Percentiles rank a stretch among this genome's conserved stretches.
Conservation (phyloP, 495 filamentous ascomycete genomes). For the Penicillium taxi region DNA sequence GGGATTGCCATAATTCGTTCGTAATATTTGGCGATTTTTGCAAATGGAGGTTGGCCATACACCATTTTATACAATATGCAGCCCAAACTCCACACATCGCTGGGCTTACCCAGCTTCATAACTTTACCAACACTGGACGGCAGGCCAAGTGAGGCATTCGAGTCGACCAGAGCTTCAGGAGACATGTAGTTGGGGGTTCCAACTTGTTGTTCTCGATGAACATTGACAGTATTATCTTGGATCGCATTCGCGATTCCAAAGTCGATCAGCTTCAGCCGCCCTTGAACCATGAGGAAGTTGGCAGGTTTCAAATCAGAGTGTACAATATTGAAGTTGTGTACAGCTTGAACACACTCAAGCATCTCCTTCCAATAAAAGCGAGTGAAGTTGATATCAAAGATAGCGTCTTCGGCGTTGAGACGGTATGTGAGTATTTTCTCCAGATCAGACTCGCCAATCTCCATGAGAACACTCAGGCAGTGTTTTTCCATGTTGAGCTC, state of each 20-base stretch:
- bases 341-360: slow-evolving; percentile 87
- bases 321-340: slow-evolving; percentile 83
- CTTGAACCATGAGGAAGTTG: slow-evolving; percentile 84
- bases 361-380: slow-evolving; percentile 98
- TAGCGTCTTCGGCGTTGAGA: slow-evolving; percentile 61
- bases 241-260: slow-evolving; percentile 98
- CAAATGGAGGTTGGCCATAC: slow-evolving; percentile 87
- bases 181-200: slow-evolving; percentile 99
- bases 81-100: slow-evolving; percentile 91
- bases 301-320: slow-evolving; percentile 95
- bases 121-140: slow-evolving; percentile 57
- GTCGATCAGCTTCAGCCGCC: slow-evolving; percentile 79
- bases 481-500: slow-evolving; percentile 88
- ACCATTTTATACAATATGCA: slow-evolving; percentile 98
- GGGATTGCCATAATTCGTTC: slow-evolving; percentile 72
- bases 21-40: slow-evolving; percentile 80
- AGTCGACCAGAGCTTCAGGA: slow-evolving; percentile 85
- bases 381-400: slow-evolving; percentile 82
- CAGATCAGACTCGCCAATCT: slow-evolving; percentile 93
- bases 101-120: slow-evolving; percentile 93
- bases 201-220: slow-evolving; percentile 89
- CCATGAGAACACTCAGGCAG: slow-evolving; percentile 87
- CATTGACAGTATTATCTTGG: slow-evolving; percentile 92
- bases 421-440: slow-evolving; percentile 74
- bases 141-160: slow-evolving; percentile 56